Evolutionary conservation across 2,329 filamentous ascomycete genomes (phyloP).

Genomic region (Colletotrichum eremochloae): DNA sequence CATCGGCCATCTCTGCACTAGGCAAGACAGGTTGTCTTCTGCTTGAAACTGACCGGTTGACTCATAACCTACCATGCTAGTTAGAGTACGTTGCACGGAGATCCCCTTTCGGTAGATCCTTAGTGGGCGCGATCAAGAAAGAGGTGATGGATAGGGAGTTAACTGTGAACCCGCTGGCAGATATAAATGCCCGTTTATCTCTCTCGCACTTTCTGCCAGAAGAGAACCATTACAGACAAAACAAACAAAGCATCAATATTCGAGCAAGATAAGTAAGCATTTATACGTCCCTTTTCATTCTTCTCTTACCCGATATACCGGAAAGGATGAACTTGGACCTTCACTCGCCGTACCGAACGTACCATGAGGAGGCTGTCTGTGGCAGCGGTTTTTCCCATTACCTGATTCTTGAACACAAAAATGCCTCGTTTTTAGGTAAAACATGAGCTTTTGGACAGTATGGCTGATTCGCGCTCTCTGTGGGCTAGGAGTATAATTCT

Average conservation of each 20-base stretch:
- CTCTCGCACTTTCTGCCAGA: not conserved
- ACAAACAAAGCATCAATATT: not conserved
- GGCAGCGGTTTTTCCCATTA: constrained; percentile 30
- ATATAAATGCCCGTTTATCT: not conserved
- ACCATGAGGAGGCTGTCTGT: constrained; percentile 16
- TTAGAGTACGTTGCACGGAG: not conserved
- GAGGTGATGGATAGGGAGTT: not conserved
- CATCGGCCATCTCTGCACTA: not conserved
- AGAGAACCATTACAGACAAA: too few species aligned
- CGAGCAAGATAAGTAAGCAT: not conserved
- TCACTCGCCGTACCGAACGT: constrained; percentile 34
- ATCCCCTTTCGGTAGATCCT: not conserved
- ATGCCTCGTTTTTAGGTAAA: too few species aligned
- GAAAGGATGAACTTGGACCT: constrained; percentile 19
- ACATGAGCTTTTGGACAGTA: too few species aligned
- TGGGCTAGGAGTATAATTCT: not conserved
- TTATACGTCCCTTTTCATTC: not conserved
- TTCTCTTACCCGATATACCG: not conserved
- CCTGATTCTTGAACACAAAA: constrained; percentile 9
- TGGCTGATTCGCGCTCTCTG: not conserved
- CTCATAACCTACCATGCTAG: not conserved
- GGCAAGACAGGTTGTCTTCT: not conserved
- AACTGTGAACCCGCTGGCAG: too few species aligned
- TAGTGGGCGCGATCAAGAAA: not conserved
- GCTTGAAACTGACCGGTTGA: not conserved